phyloP scores from a whole-genome alignment of 2,329 filamentous ascomycete genomes.

The Sarocladiaceae sp. region DNA sequence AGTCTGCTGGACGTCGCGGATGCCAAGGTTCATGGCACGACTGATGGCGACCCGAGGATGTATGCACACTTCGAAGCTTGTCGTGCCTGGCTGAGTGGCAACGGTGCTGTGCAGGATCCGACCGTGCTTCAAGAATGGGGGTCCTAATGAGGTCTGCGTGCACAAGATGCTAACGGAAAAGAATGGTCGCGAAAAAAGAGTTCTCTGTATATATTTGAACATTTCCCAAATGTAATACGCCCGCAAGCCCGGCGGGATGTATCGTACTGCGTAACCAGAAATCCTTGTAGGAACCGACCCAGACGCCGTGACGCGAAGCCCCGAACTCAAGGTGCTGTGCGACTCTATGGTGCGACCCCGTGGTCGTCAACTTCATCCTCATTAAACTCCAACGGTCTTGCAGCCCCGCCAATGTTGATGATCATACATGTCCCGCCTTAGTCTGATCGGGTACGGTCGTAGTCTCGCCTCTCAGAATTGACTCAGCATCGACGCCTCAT shows the following conservation, averaged over 20 bases:
- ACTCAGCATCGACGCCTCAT: conserved; percentile 3
- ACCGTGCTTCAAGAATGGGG: conserved; percentile 29
- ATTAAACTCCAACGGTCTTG: too few relatives aligned
- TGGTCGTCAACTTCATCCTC: too few relatives aligned
- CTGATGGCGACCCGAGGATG: conserved; percentile 17
- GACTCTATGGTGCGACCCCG: too few relatives aligned
- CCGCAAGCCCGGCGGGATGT: too few relatives aligned
- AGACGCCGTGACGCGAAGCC: too few relatives aligned
- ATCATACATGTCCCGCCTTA: too few relatives aligned
- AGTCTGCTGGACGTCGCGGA: conserved; percentile 42
- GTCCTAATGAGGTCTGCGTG: not conserved
- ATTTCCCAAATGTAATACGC: too few relatives aligned
- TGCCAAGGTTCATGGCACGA: conserved; percentile 23
- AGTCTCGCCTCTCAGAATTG: conserved; percentile 1
- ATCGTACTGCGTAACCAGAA: too few relatives aligned
- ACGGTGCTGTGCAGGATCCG: conserved; percentile 25
- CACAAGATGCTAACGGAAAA: not conserved
- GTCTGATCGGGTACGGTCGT: too few relatives aligned
- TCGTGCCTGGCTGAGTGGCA: conserved; percentile 37
- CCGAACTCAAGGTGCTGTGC: too few relatives aligned
- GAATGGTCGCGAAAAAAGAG: not conserved
- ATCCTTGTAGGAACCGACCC: too few relatives aligned
- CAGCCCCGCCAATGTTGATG: too few relatives aligned
- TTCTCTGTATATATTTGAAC: conserved; percentile 1
- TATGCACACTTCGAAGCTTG: conserved; percentile 40